Evolutionary conservation across 2,329 filamentous ascomycete genomes (phyloP), one percentile per base, ranked within the genome.

Genomic region (Magnaporthales sp.): DNA sequence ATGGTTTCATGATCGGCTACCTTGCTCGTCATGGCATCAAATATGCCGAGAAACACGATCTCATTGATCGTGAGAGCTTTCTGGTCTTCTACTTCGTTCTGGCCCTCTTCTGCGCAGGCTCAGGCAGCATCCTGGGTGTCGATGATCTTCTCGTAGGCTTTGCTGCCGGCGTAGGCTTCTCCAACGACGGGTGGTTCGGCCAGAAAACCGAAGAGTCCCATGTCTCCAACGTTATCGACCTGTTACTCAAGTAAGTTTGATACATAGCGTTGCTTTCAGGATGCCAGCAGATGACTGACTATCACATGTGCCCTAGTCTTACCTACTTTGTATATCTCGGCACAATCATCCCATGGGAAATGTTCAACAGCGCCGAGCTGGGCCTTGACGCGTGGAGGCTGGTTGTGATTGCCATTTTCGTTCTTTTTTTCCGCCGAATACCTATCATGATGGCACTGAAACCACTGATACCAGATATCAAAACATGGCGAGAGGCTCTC

Each of bases 171-270:
- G 95, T 99, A n/a, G 95, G 95, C 66, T 99, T 99, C 81, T 97
- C 93, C 72, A 99, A 99, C 77, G 95, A 99, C 75, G 95, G 95
- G 70, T 99, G 95, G 95, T 99, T 99, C 73, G 91, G 91, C 19
- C 91, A 97, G 74, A 97, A 97, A 83, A 99, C 95, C 0, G 95
- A 99, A 75, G 95, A 99, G 77, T 94, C 95, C 0, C 95, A 98
- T 76, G 95, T 99, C 10, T 98, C 94, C 77, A 98, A 99, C 86
- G 95, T 99, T 75, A 99, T 99, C 74, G 95, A 99, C 82, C 79
- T 99, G 76, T 82, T 99, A 68, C 89, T 99, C 80, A 99, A 99
- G 38, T 51, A 51, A 51, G 38, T 51, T 51, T 51, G 10, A 51
- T 51, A n/a, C 78, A n/a, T 51, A 4, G 38, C 19, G 38, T 51